These are phyloP conservation scores for Pseudogymnoascus sp. DNA, from an alignment of 2,329 filamentous ascomycete genomes.

Conservation along the genomic window DNA sequence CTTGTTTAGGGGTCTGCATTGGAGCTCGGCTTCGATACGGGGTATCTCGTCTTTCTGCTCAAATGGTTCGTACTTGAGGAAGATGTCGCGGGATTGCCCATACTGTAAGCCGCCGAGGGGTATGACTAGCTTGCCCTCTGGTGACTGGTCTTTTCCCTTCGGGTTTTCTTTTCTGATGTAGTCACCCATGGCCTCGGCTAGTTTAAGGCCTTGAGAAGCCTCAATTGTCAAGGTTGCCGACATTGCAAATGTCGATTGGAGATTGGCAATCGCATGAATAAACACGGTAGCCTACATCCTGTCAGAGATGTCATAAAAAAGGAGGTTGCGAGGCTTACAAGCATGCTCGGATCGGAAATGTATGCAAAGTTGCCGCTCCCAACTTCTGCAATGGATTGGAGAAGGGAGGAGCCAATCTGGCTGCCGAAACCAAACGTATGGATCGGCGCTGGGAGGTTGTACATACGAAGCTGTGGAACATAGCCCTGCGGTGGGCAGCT, in stretches of 20 bases:
- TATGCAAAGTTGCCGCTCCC: conserved; percentile 53
- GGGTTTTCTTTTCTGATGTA: conserved; percentile 28
- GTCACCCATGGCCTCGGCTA: conserved; percentile 36
- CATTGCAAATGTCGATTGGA: conserved; percentile 51
- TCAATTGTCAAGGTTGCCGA: conserved; percentile 38
- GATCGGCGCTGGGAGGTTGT: conserved; percentile 35
- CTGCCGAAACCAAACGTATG: conserved; percentile 49
- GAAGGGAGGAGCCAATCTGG: conserved; percentile 41
- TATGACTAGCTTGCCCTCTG: background rate
- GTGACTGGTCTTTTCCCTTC: background rate
- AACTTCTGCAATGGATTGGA: conserved; percentile 54
- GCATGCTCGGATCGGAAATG: conserved; percentile 56
- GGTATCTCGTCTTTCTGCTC: background rate
- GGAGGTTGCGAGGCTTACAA: conserved; percentile 31
- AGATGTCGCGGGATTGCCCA: background rate
- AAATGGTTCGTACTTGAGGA: background rate
- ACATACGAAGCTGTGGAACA: background rate
- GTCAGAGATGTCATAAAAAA: background rate
- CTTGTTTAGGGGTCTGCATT: background rate
- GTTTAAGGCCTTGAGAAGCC: conserved; percentile 30
- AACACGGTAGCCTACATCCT: conserved; percentile 41
- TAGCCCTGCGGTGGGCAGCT: background rate
- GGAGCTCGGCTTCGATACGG: background rate
- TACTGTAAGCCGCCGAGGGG: background rate
- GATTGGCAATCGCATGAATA: conserved; percentile 53